Percentiles rank a stretch among this genome's conserved stretches.
phyloP scores from a whole-genome alignment of 352 stramenopile species.

The Globisporangium middletonii region DNA sequence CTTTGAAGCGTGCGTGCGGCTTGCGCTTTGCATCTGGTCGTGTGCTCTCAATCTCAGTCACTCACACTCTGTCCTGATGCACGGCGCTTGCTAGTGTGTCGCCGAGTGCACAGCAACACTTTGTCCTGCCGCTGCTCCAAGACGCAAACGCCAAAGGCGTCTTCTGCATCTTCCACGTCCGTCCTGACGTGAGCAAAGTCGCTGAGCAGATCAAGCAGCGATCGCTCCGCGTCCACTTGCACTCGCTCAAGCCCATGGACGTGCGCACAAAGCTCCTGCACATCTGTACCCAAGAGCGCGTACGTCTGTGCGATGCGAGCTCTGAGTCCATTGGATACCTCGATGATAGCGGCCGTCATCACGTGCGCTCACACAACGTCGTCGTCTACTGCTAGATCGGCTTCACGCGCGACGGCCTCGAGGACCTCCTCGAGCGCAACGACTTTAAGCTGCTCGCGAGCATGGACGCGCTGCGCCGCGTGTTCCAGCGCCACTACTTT shows the following conservation, averaged over 20 bases:
- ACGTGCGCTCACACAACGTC: too few species aligned
- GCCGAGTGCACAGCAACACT: conserved; percentile 57
- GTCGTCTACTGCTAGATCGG: conserved; percentile 34
- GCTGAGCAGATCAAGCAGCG: conserved; percentile 53
- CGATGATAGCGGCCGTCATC: too few species aligned
- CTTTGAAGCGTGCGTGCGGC: conserved; percentile 42
- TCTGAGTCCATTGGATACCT: too few species aligned
- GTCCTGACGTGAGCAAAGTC: conserved; percentile 47
- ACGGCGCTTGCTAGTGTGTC: conserved; percentile 23
- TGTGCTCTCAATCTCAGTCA: background rate
- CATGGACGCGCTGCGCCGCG: conserved; percentile 34
- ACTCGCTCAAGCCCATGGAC: conserved; percentile 26
- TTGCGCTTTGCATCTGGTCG: background rate
- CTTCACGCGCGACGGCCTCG: conserved; percentile 46
- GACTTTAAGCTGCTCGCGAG: conserved; percentile 32
- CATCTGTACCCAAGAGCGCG: conserved; percentile 38
- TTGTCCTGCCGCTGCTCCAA: conserved; percentile 40
- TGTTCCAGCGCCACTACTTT: conserved; percentile 49
- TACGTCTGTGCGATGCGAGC: conserved; percentile 11
- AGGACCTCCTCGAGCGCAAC: conserved; percentile 31
- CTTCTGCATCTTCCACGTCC: conserved; percentile 49
- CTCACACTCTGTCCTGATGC: background rate
- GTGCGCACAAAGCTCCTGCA: conserved; percentile 51
- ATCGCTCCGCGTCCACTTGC: conserved; percentile 32
- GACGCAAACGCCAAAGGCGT: conserved; percentile 44